phyloP scores from a whole-genome alignment of 2,329 filamentous ascomycete species.

The Hymenoscyphus fructigenus region DNA sequence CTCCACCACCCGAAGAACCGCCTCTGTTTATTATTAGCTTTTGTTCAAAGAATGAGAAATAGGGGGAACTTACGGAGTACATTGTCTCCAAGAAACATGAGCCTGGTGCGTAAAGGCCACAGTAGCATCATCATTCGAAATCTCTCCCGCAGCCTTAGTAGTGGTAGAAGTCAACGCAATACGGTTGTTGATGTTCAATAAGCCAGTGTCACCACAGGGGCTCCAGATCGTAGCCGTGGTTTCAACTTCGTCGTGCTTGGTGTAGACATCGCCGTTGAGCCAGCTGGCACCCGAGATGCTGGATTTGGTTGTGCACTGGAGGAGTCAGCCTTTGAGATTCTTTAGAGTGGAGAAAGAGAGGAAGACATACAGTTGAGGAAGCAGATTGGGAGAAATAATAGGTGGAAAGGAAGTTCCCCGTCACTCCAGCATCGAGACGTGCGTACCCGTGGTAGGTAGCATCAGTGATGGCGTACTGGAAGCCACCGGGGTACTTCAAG shows the following conservation, averaged over 20 bases:
- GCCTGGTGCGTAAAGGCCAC: slow-evolving; percentile 24
- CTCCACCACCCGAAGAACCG: slow-evolving; percentile 10
- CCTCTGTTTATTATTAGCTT: slow-evolving; percentile 3
- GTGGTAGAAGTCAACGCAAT: slow-evolving; percentile 20
- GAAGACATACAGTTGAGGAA: slow-evolving; percentile 16
- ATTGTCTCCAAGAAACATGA: slow-evolving; percentile 22
- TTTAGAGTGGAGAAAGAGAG: background rate
- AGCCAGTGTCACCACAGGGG: slow-evolving; percentile 24
- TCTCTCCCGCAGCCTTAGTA: slow-evolving; percentile 14
- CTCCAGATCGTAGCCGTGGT: slow-evolving; percentile 25
- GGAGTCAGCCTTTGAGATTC: background rate
- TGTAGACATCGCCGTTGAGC: slow-evolving; percentile 23
- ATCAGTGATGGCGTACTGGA: slow-evolving; percentile 27
- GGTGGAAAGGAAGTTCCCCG: slow-evolving; percentile 24
- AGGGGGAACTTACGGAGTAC: slow-evolving; percentile 11
- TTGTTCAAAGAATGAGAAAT: background rate
- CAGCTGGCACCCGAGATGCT: slow-evolving; percentile 22
- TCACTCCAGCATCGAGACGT: slow-evolving; percentile 23
- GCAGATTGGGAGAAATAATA: slow-evolving; percentile 28
- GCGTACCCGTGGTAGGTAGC: slow-evolving; percentile 26
- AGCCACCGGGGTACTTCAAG: slow-evolving; percentile 26
- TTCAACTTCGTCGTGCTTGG: slow-evolving; percentile 23
- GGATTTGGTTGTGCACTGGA: slow-evolving; percentile 22
- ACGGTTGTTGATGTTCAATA: slow-evolving; percentile 27
- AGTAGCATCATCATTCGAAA: slow-evolving; percentile 27